These are phyloP conservation scores for Dendrothele bispora DNA, from an alignment of 768 basidiomycete genomes.

Conservation along the genomic window DNA sequence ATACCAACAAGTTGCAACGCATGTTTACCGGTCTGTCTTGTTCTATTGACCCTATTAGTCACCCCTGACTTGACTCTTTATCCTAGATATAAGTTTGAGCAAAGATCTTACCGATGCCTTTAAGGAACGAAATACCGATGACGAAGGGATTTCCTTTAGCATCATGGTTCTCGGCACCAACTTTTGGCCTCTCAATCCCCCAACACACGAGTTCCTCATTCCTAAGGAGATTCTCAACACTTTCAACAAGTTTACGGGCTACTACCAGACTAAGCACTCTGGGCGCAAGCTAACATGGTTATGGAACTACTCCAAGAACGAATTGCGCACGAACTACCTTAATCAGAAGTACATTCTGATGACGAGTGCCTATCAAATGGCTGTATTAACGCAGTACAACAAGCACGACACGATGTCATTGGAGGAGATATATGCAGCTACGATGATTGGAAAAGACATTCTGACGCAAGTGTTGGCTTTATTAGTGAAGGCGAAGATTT, in stretches of 20 bases:
- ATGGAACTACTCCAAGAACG: constrained; percentile 98
- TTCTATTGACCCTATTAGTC: constrained; percentile 11
- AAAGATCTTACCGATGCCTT: constrained; percentile 95
- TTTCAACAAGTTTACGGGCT: constrained; percentile 88
- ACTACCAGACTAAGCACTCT: constrained; percentile 92
- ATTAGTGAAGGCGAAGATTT: constrained; percentile 86
- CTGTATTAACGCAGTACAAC: constrained; percentile 92
- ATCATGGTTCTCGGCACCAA: constrained; percentile 95
- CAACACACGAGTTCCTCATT: constrained; percentile 83
- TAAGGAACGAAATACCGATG: constrained; percentile 86
- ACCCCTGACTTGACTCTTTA: background rate
- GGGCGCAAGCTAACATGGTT: constrained; percentile 97
- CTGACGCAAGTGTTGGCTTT: constrained; percentile 68
- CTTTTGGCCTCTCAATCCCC: constrained; percentile 91
- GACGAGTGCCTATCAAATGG: constrained; percentile 94
- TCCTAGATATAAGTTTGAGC: constrained; percentile 86
- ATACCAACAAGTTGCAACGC: constrained; percentile 92
- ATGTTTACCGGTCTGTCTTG: constrained; percentile 84
- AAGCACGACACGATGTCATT: constrained; percentile 82
- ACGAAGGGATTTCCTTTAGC: constrained; percentile 87
- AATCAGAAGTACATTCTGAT: constrained; percentile 96
- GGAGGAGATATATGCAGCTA: constrained; percentile 77
- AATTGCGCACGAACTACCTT: constrained; percentile 89
- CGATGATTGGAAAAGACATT: constrained; percentile 78
- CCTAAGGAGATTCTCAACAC: constrained; percentile 85